Conservation (phyloP, 305 asterid genomes). For the Solanum hybrid region DNA sequence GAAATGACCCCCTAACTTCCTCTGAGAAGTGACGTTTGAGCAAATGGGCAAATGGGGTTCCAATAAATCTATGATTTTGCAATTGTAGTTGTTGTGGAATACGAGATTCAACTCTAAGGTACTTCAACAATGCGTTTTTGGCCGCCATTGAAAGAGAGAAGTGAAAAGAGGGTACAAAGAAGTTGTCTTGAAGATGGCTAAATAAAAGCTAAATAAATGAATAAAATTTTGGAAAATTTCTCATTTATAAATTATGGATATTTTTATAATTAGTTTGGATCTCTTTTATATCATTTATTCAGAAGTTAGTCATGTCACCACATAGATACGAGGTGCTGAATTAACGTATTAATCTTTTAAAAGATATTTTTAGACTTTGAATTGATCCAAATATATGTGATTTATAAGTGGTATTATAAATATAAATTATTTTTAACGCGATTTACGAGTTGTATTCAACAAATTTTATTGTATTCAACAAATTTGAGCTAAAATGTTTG, state of each 20-base stretch:
- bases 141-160: conserved; percentile 32
- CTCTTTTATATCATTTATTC: no score
- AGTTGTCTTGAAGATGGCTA: background rate
- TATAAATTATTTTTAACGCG: background rate
- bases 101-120: conserved; percentile 32
- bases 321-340: background rate
- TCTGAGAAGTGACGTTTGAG: conserved; percentile 40
- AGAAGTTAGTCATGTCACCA: no score
- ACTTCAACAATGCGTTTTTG: conserved; percentile 40
- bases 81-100: background rate
- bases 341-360: no score
- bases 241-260: background rate
- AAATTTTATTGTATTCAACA: background rate
- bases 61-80: conserved; percentile 22
- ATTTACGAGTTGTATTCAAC: no score
- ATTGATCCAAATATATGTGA: background rate
- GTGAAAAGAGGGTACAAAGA: background rate
- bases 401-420: no score
- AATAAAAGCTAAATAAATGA: background rate
- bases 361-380: background rate
- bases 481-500: background rate
- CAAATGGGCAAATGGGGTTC: conserved; percentile 21
- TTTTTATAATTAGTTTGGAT: no score
- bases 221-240: background rate
- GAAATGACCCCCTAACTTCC: conserved; percentile 51